Conservation (phyloP, 768 basidiomycete genomes). For the Coprinopsis marcescibilis region DNA sequence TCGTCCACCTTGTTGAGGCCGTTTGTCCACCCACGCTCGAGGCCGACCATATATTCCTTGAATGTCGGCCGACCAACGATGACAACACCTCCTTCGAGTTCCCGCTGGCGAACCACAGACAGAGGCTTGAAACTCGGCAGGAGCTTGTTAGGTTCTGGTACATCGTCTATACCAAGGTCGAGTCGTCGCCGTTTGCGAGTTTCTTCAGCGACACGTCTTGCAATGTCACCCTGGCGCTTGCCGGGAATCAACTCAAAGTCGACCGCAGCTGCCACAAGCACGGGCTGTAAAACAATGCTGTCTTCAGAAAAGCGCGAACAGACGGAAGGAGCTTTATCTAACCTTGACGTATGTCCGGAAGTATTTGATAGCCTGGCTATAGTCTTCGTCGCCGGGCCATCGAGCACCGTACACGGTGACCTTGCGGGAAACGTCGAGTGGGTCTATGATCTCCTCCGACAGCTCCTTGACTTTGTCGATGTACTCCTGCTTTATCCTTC, state of each 20-base stretch:
- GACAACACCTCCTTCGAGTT: constrained; percentile 78
- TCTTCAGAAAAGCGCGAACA: constrained; percentile 8
- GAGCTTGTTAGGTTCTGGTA: constrained; percentile 33
- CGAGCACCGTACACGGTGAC: constrained; percentile 83
- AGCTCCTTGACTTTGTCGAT: constrained; percentile 73
- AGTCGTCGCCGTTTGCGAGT: constrained; percentile 66
- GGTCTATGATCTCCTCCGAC: constrained; percentile 60
- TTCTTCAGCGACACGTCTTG: constrained; percentile 67
- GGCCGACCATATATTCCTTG: constrained; percentile 92
- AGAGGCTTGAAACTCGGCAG: constrained; percentile 50
- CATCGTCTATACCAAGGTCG: constrained; percentile 56
- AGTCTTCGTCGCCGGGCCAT: constrained; percentile 95
- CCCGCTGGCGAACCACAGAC: constrained; percentile 46
- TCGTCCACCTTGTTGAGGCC: constrained; percentile 59
- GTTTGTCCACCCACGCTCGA: constrained; percentile 80
- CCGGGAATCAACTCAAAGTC: constrained; percentile 85
- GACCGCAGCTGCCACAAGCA: constrained; percentile 88
- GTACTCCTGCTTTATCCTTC: constrained; percentile 70
- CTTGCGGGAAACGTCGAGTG: constrained; percentile 65
- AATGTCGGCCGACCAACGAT: constrained; percentile 85
- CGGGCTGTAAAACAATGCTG: constrained; percentile 51
- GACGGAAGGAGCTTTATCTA: constrained; percentile 21
- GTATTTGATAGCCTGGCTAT: constrained; percentile 75
- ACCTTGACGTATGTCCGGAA: constrained; percentile 99
- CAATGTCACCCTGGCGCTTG: constrained; percentile 81